Evolutionary conservation across 2,329 filamentous ascomycete species (phyloP), one percentile per base, ranked within the genome.

Genomic region (Laburnicola sp.): DNA sequence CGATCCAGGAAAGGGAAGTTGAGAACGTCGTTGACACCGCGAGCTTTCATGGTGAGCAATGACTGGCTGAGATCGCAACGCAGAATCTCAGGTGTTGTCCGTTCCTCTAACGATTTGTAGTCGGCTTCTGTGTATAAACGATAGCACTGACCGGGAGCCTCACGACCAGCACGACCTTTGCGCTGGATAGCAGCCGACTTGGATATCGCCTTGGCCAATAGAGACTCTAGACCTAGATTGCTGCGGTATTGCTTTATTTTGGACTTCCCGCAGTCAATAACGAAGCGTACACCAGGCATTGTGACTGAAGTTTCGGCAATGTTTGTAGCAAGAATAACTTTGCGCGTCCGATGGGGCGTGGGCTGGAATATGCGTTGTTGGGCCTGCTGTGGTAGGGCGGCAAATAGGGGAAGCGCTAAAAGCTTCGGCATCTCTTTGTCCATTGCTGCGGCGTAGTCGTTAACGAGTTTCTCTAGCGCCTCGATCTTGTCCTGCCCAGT

Each of bases 231-330:
- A 4, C 91, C 92, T 0, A 97, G 80, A 0, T 86, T 82, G 11
- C 88, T 84, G 10, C 92, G 87, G 69, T 91, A 99, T 59, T 96
- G 88, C 74, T 97, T 97, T 58, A 95, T 83, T 70, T 99, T 99
- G 6, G 89, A 89, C 65, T 97, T 97, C 39, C 94, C 94, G 48
- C 89, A 89, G 68, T 99, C 94, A 21, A 99, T 82, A 7, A 99
- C 93, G 62, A 88, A 94, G 3, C 90, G 85, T 5, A 99, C 91
- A 2, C 94, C 94, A 0, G 93, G 88, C 0, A 99, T 92, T 0
- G 94, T 99, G 52, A 99, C 89, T 1, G 94, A 97, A 0, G 94
- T 97, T 72, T 99, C 94, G n/a, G 94, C 94, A 63, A 99, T 97
- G 66, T 99, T 99, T 10, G 94, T 99, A 0, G 92, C 87, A 0